phyloP scores from a whole-genome alignment of 2,329 filamentous ascomycete genomes.

The Gyromitra esculenta region DNA sequence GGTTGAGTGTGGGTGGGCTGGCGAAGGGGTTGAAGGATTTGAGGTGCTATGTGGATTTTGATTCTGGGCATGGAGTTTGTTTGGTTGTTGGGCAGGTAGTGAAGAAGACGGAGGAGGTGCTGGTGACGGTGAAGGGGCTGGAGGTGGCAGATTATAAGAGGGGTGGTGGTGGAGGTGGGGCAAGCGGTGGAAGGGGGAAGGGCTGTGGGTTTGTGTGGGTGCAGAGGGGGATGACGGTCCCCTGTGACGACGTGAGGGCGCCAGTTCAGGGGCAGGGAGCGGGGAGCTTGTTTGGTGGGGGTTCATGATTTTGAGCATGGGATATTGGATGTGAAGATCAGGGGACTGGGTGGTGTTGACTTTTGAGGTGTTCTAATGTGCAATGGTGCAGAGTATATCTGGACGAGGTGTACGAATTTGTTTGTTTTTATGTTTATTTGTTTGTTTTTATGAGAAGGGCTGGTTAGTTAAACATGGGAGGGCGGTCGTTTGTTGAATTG shows the following conservation, averaged over 20 bases:
- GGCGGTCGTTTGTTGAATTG: neutral
- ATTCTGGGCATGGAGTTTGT: conserved; percentile 25
- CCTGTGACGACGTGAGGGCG: neutral
- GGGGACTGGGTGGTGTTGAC: neutral
- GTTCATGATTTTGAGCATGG: neutral
- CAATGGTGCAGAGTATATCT: neutral
- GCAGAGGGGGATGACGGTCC: neutral
- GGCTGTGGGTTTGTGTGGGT: conserved; percentile 2
- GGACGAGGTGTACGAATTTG: neutral
- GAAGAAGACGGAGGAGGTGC: neutral
- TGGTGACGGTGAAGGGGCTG: neutral
- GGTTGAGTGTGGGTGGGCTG: neutral
- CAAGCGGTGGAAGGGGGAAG: neutral
- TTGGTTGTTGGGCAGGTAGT: neutral
- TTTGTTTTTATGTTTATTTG: neutral
- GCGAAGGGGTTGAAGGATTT: conserved; percentile 4
- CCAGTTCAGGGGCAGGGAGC: neutral
- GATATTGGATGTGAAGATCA: neutral
- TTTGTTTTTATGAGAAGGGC: neutral
- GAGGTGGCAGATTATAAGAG: conserved; percentile 3
- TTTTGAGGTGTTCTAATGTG: neutral
- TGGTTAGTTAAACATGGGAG: neutral
- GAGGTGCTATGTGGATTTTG: conserved; percentile 20
- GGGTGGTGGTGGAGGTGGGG: neutral
- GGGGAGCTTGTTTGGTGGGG: conserved; percentile 13